Conservation (phyloP, 768 basidiomycete genomes). For the Termitomyces heimii region DNA sequence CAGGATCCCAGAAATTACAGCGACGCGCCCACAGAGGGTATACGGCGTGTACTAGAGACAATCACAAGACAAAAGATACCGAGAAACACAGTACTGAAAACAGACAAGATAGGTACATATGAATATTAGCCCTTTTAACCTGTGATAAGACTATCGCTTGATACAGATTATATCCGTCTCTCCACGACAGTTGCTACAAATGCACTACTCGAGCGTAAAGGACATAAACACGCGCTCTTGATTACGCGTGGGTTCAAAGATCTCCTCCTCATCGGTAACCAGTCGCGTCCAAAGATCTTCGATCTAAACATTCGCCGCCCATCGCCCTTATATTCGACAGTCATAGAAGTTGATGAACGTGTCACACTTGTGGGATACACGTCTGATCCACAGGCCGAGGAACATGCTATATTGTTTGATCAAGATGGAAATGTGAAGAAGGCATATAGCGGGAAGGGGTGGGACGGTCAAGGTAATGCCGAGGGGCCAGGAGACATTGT, state of each 20-base stretch:
- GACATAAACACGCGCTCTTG: conserved; percentile 83
- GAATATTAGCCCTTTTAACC: neutral
- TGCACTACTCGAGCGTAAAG: conserved; percentile 91
- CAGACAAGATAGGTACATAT: conserved; percentile 70
- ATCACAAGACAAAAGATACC: conserved; percentile 65
- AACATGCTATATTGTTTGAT: conserved; percentile 72
- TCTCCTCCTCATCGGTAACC: conserved; percentile 89
- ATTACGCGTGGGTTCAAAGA: conserved; percentile 93
- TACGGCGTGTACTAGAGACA: conserved; percentile 77
- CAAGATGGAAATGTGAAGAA: conserved; percentile 59
- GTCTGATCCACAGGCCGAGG: conserved; percentile 77
- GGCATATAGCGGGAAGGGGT: conserved; percentile 73
- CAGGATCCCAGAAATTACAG: conserved; percentile 84
- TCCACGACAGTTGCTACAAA: conserved; percentile 97
- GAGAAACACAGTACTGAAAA: conserved; percentile 60
- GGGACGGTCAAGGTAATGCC: conserved; percentile 64
- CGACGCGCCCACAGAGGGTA: conserved; percentile 94
- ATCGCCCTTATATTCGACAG: conserved; percentile 67
- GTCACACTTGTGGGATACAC: conserved; percentile 94
- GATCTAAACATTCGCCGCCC: conserved; percentile 86
- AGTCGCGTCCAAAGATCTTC: conserved; percentile 91
- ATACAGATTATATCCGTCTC: conserved; percentile 79
- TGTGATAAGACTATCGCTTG: neutral
- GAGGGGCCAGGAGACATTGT: conserved; percentile 82
- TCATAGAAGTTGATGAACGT: conserved; percentile 81